Conservation (phyloP, 768 basidiomycete species). For the Suillus variegatus region DNA sequence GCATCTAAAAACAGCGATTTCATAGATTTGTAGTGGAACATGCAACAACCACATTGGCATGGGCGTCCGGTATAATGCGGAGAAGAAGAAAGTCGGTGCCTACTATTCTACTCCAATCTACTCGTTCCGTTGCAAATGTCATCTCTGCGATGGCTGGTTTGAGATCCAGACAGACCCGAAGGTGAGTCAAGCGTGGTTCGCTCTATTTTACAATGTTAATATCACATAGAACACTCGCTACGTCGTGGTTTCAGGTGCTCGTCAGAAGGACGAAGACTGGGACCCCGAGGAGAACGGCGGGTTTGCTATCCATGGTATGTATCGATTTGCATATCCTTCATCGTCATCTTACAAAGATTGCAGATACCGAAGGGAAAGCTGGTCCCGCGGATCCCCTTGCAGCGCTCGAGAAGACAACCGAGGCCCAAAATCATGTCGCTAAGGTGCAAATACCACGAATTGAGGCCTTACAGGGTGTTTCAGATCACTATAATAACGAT, state of each 20-base stretch:
- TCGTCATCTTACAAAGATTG: slow-evolving; percentile 7
- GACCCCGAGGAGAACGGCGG: slow-evolving; percentile 95
- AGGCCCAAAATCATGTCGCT: slow-evolving; percentile 68
- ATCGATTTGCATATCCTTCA: neutral
- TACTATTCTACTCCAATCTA: slow-evolving; percentile 96
- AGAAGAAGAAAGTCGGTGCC: slow-evolving; percentile 94
- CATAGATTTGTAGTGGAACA: slow-evolving; percentile 59
- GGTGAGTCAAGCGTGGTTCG: slow-evolving; percentile 42
- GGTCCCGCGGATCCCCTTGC: slow-evolving; percentile 81
- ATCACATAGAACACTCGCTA: slow-evolving; percentile 85
- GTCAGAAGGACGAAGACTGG: slow-evolving; percentile 96
- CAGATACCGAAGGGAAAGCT: slow-evolving; percentile 70
- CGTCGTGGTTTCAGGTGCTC: slow-evolving; percentile 89
- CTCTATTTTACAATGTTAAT: neutral
- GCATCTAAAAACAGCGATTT: slow-evolving; percentile 6
- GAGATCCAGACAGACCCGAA: slow-evolving; percentile 98
- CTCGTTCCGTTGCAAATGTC: slow-evolving; percentile 97
- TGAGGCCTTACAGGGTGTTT: slow-evolving; percentile 73
- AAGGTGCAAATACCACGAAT: slow-evolving; percentile 80
- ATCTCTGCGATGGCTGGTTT: slow-evolving; percentile 95
- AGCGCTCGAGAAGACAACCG: slow-evolving; percentile 86
- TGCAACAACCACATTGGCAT: slow-evolving; percentile 98
- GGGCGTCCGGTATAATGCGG: slow-evolving; percentile 99
- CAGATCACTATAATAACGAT: slow-evolving; percentile 80
- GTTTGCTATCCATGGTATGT: slow-evolving; percentile 80